These are phyloP conservation scores for Solanum rostratum DNA, from an alignment of 257 asterid species.

Conservation along the genomic window DNA sequence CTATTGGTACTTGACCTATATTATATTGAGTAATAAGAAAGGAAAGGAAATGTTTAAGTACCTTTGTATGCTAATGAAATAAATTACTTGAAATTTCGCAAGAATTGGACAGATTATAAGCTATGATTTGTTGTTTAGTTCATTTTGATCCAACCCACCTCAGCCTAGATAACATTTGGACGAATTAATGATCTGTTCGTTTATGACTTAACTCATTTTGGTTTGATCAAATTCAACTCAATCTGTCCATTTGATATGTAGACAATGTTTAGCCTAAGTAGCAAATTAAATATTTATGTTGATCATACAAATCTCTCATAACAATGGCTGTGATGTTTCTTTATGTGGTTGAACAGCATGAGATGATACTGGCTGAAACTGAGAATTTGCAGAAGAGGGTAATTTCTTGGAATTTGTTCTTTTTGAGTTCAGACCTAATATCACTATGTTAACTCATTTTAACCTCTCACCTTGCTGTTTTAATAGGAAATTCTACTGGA, in stretches of 20 bases:
- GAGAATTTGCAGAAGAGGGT: slow-evolving; percentile 82
- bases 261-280: background rate
- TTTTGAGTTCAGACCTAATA: background rate
- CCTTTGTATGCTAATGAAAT: background rate
- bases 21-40: background rate
- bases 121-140: background rate
- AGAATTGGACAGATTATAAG: background rate
- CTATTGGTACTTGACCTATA: too few species aligned
- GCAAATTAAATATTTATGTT: background rate
- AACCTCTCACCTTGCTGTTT: background rate
- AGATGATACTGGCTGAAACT: slow-evolving; percentile 71
- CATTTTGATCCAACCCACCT: background rate
- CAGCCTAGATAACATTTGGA: background rate
- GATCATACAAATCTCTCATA: background rate
- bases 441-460: background rate
- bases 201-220: background rate
- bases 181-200: background rate
- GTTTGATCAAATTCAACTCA: too few species aligned
- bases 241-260: background rate
- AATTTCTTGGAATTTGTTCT: background rate
- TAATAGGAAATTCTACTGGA: slow-evolving; percentile 55
- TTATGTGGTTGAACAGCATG: slow-evolving; percentile 49
- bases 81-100: background rate
- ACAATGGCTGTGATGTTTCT: background rate
- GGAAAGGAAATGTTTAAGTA: background rate